phyloP scores from a whole-genome alignment of 1,284 basidiomycete genomes.

The Rhodotorula sp. region DNA sequence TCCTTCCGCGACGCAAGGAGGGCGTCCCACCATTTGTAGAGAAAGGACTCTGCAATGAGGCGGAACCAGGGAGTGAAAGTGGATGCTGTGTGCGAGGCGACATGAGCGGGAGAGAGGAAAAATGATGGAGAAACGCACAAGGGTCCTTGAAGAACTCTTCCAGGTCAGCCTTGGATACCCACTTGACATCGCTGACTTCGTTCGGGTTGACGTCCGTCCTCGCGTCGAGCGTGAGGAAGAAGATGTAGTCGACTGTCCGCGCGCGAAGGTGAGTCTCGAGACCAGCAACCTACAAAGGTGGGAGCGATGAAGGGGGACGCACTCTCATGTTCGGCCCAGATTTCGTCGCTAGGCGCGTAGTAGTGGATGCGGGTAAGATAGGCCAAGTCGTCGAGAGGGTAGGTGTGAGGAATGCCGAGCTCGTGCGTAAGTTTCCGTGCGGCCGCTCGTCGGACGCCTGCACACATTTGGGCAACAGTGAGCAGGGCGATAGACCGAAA shows the following conservation, averaged over 20 bases:
- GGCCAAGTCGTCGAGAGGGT: slow-evolving; percentile 83
- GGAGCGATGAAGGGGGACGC: slow-evolving; percentile 44
- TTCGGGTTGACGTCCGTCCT: slow-evolving; percentile 80
- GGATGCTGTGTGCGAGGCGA: slow-evolving; percentile 57
- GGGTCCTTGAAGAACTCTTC: slow-evolving; percentile 83
- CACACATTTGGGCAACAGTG: no score
- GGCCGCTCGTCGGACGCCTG: slow-evolving; percentile 76
- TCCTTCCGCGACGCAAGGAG: slow-evolving; percentile 55
- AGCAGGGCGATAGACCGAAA: neutral
- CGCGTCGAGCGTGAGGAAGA: slow-evolving; percentile 89
- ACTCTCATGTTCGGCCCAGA: slow-evolving; percentile 99
- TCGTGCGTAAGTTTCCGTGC: slow-evolving; percentile 96
- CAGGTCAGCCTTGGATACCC: slow-evolving; percentile 86
- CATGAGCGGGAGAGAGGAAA: neutral
- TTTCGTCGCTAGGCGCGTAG: slow-evolving; percentile 83
- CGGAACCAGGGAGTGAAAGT: slow-evolving; percentile 99
- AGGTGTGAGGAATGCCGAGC: slow-evolving; percentile 78
- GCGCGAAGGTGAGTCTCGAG: no score
- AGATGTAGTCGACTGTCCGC: slow-evolving; percentile 86
- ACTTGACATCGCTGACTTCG: slow-evolving; percentile 87
- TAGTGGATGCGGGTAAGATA: slow-evolving; percentile 98
- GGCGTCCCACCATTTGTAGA: slow-evolving; percentile 98
- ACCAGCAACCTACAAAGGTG: neutral
- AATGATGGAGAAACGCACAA: slow-evolving; percentile 53
- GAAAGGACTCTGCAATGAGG: slow-evolving; percentile 91